Conservation (phyloP, 1,284 basidiomycete genomes). For the Trametes pubescens region DNA sequence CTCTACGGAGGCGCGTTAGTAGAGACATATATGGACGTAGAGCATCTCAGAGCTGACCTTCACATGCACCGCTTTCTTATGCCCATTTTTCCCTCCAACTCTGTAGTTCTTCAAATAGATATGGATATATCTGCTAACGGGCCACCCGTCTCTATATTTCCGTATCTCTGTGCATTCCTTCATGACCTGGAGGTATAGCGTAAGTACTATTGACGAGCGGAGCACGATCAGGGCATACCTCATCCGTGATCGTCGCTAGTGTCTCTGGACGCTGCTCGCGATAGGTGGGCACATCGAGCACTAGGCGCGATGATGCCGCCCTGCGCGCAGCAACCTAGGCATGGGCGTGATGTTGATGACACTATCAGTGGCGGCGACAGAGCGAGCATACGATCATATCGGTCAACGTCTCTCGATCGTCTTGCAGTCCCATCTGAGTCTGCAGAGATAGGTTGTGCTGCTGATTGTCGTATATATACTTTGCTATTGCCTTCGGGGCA, state of each 20-base stretch:
- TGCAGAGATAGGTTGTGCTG: background rate
- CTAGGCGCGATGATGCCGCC: background rate
- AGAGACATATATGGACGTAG: too few relatives aligned
- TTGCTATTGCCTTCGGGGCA: background rate
- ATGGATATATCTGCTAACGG: constrained; percentile 2
- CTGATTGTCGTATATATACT: constrained; percentile 2
- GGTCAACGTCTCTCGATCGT: background rate
- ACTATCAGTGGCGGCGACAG: too few relatives aligned
- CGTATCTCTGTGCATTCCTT: background rate
- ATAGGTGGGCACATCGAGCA: background rate
- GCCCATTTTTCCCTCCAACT: background rate
- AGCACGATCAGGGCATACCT: background rate
- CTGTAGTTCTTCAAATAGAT: constrained; percentile 4
- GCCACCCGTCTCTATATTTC: constrained; percentile 6
- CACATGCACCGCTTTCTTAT: background rate
- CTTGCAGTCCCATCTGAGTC: constrained; percentile 6
- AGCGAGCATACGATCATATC: background rate
- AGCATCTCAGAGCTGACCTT: background rate
- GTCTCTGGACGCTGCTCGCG: constrained; percentile 1
- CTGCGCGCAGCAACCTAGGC: background rate
- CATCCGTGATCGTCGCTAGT: background rate
- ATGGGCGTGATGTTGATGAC: too few relatives aligned
- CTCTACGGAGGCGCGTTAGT: too few relatives aligned
- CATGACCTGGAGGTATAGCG: background rate
- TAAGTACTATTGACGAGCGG: too few relatives aligned